Evolutionary conservation across 1,284 basidiomycete genomes (phyloP).

Genomic region (Phlebopus sp.): DNA sequence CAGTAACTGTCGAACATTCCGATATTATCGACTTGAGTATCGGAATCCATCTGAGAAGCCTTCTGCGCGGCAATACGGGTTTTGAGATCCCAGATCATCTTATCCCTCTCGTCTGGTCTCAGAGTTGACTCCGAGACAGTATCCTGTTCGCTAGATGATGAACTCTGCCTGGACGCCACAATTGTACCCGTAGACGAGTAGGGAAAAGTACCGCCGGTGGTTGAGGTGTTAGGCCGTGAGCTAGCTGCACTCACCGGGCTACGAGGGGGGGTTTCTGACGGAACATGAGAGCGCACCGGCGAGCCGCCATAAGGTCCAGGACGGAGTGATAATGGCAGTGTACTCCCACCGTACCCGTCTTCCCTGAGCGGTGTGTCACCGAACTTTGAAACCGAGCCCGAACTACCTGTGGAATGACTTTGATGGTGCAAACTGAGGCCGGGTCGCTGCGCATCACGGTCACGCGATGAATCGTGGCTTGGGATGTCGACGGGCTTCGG

Average conservation of each 20-base stretch:
- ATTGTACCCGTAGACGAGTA: slow-evolving; percentile 25
- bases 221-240: slow-evolving; percentile 35
- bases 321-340: slow-evolving; percentile 27
- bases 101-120: slow-evolving; percentile 32
- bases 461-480: slow-evolving; percentile 23
- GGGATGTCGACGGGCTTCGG: slow-evolving; percentile 21
- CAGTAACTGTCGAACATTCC: slow-evolving; percentile 30
- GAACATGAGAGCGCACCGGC: slow-evolving; percentile 17
- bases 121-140: slow-evolving; percentile 32
- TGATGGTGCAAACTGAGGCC: slow-evolving; percentile 25
- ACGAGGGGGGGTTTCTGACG: slow-evolving; percentile 45
- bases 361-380: slow-evolving; percentile 30
- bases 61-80: slow-evolving; percentile 18
- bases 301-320: slow-evolving; percentile 25
- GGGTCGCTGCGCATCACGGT: slow-evolving; percentile 31
- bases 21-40: slow-evolving; percentile 19
- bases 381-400: slow-evolving; percentile 30
- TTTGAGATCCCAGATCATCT: slow-evolving; percentile 30
- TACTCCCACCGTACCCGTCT: slow-evolving; percentile 24
- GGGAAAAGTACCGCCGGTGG: slow-evolving; percentile 21
- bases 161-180: slow-evolving; percentile 27
- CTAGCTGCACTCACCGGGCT: slow-evolving; percentile 56
- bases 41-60: slow-evolving; percentile 16
- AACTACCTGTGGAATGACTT: slow-evolving; percentile 25
- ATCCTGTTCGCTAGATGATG: slow-evolving; percentile 31